Evolutionary conservation across 2,329 filamentous ascomycete species (phyloP).

Genomic region (Gremmenia infestans): DNA sequence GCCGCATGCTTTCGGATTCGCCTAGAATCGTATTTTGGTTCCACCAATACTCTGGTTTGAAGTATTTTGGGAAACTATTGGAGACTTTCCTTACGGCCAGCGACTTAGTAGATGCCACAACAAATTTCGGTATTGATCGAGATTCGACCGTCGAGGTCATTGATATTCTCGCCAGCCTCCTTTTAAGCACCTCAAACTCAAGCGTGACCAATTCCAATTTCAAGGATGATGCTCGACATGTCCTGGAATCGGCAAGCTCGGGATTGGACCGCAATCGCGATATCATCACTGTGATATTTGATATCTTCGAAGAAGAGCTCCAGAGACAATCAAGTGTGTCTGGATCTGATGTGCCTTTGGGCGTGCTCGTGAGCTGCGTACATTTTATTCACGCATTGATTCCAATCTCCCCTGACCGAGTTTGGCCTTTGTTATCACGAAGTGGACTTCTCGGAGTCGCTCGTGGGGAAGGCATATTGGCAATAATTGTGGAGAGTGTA

Average conservation of each 20-base stretch:
- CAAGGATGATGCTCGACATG: conserved; percentile 33
- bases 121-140: conserved; percentile 43
- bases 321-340: conserved; percentile 39
- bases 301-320: conserved; percentile 72
- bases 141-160: conserved; percentile 71
- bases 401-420: conserved; percentile 67
- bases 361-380: conserved; percentile 64
- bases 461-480: conserved; percentile 70
- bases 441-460: conserved; percentile 75
- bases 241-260: conserved; percentile 56
- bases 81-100: conserved; percentile 60
- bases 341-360: conserved; percentile 44
- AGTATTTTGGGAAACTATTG: conserved; percentile 71
- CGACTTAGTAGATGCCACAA: conserved; percentile 40
- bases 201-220: conserved; percentile 32
- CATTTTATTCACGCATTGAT: conserved; percentile 75
- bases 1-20: conserved; percentile 72
- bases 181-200: conserved; percentile 40
- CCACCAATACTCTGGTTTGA: conserved; percentile 71
- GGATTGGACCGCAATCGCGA: conserved; percentile 56
- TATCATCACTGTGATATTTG: conserved; percentile 74
- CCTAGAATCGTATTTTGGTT: conserved; percentile 72
- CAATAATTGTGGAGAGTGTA: conserved; percentile 72
- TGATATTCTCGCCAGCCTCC: conserved; percentile 64
- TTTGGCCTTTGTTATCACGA: conserved; percentile 85